phyloP scores from a whole-genome alignment of 345 rosid genomes.

The Erysimum cheiranthoides region DNA sequence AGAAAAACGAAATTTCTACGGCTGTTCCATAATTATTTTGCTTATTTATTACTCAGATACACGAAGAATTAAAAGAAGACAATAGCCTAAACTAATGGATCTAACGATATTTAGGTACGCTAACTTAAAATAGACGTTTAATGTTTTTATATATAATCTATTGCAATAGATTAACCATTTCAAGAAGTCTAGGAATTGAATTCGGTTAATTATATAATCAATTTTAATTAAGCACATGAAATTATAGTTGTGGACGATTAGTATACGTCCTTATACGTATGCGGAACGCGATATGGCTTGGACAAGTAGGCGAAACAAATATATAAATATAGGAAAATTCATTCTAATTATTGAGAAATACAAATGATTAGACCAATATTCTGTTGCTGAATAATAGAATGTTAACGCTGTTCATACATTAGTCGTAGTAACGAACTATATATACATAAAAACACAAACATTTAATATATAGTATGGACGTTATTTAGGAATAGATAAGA shows the following conservation, averaged over 20 bases:
- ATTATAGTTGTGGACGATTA: neutral
- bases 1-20: neutral
- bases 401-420: slow-evolving; percentile 33
- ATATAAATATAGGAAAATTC: slow-evolving; percentile 14
- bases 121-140: slow-evolving; percentile 18
- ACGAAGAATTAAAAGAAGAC: neutral
- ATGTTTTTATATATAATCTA: neutral
- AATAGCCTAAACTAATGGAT: slow-evolving; percentile 22
- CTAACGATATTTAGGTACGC: neutral
- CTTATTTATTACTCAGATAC: neutral
- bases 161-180: slow-evolving; percentile 24
- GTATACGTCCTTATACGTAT: slow-evolving; percentile 25
- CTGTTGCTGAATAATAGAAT: slow-evolving; percentile 27
- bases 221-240: neutral
- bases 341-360: slow-evolving; percentile 37
- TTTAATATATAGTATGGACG: slow-evolving; percentile 25
- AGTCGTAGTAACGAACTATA: slow-evolving; percentile 32
- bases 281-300: slow-evolving; percentile 29
- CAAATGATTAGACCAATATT: slow-evolving; percentile 42
- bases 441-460: neutral
- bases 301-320: slow-evolving; percentile 3
- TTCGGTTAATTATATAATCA: neutral
- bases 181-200: slow-evolving; percentile 2
- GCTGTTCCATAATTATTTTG: neutral
- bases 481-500: slow-evolving; percentile 34